These are phyloP conservation scores for Telfairia occidentalis DNA, from an alignment of 331 rosid species.

Conservation along the genomic window DNA sequence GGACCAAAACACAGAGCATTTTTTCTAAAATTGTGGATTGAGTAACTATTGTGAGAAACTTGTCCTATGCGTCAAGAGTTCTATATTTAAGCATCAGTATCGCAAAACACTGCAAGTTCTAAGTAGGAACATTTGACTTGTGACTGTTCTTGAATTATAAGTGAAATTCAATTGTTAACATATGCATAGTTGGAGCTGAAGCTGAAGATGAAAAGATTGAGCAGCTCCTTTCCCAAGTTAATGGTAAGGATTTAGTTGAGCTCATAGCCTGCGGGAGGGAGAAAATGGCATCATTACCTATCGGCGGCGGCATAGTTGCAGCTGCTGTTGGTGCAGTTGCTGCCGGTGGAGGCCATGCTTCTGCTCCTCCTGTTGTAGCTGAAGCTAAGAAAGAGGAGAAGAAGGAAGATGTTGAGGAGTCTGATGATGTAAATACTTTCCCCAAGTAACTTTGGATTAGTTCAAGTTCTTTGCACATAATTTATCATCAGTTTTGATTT, in stretches of 20 bases:
- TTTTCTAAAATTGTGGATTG: too few species aligned
- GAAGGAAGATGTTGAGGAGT: not conserved
- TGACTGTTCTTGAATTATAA: too few species aligned
- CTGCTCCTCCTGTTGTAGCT: not conserved
- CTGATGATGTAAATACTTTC: not conserved
- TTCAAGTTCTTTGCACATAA: not conserved
- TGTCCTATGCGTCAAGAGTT: too few species aligned
- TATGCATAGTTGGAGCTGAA: not conserved
- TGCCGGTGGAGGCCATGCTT: not conserved
- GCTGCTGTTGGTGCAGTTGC: not conserved
- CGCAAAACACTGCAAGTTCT: too few species aligned
- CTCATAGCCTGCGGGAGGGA: not conserved
- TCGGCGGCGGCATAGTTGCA: not conserved
- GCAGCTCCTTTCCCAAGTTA: not conserved
- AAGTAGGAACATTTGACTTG: too few species aligned
- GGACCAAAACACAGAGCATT: too few species aligned
- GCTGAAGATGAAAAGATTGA: conserved; percentile 8
- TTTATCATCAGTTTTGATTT: not conserved
- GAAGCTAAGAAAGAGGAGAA: not conserved
- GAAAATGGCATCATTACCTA: not conserved
- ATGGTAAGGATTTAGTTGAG: not conserved
- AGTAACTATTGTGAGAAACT: too few species aligned
- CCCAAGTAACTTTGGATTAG: not conserved
- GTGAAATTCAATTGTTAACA: not conserved
- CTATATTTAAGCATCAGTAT: too few species aligned